These are phyloP conservation scores for Samsoniella hepiali DNA, from an alignment of 2,329 filamentous ascomycete genomes.

Conservation along the genomic window DNA sequence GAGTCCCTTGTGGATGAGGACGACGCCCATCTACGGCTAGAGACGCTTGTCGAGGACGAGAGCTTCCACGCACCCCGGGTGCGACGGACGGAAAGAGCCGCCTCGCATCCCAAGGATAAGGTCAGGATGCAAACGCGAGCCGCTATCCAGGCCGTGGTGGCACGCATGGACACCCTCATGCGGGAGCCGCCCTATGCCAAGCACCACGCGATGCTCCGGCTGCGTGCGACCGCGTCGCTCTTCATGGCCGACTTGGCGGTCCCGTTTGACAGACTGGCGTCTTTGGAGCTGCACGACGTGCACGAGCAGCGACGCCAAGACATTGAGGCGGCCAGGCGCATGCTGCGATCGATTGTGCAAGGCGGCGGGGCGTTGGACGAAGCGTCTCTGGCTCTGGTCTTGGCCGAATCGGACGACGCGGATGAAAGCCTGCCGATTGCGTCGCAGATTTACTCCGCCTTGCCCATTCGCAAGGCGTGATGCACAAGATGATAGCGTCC, in stretches of 20 bases:
- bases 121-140: constrained; percentile 51
- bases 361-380: constrained; percentile 31
- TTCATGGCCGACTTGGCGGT: constrained; percentile 70
- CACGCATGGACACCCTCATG: constrained; percentile 68
- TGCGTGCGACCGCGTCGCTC: constrained; percentile 71
- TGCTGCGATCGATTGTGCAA: constrained; percentile 29
- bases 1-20: not conserved
- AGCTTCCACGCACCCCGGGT: constrained; percentile 15
- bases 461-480: constrained; percentile 27
- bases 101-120: constrained; percentile 30
- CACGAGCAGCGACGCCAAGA: constrained; percentile 28
- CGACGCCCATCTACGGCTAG: not conserved
- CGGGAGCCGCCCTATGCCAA: constrained; percentile 67
- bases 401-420: constrained; percentile 25
- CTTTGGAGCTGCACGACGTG: constrained; percentile 29
- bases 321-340: constrained; percentile 27
- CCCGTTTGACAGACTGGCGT: constrained; percentile 35
- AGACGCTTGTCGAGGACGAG: constrained; percentile 16
- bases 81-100: not conserved
- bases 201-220: constrained; percentile 61
- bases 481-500: not conserved
- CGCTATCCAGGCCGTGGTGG: constrained; percentile 60
- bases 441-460: constrained; percentile 32
- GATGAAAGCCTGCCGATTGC: constrained; percentile 11
- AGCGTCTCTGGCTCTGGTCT: constrained; percentile 25